Base-by-base conservation (phyloP, 1,139 yeast species). In the Candida tropicalis region DNA sequence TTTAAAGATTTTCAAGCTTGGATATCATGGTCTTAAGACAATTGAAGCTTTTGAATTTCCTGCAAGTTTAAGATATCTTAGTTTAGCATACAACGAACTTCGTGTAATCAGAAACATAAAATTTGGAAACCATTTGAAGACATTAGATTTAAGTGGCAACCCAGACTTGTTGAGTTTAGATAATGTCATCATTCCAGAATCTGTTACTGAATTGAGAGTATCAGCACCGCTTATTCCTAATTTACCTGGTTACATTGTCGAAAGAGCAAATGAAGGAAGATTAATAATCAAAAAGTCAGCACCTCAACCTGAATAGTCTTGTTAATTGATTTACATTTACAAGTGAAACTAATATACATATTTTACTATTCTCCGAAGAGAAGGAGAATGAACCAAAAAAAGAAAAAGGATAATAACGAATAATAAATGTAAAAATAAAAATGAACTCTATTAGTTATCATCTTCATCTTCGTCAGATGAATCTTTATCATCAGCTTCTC, bases 391-490 rank as follows among this genome's bases (percentile, higher is more conserved):
- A n/a, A n/a, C n/a, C n/a, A n/a, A n/a, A n/a, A n/a, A n/a, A n/a
- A n/a, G n/a, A n/a, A n/a, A n/a, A n/a, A n/a, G n/a, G n/a, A n/a
- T n/a, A n/a, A n/a, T n/a, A 20, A 6, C 23, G 23, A 20, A 20
- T 20, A 20, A 20, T 6, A 9, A 4, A 6, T 6, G 23, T 20
- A 20, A 20, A 20, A 20, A 12, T 16, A 10, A 12, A 13, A 16
- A 16, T 29, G 9, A 28, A 37, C 4, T 37, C 20, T 18, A 37
- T 33, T 40, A 38, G 16, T 66, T 65, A 33, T 70, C 73, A 36
- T 72, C 76, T 28, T 73, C 77, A 49, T 71, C 77, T 44, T 72
- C 77, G 44, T 69, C 75, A 35, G 74, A 68, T 38, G 72, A 63
- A 24, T 66, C 72, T 54, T 66, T 68, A 43, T 73, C 77, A 52